These are phyloP conservation scores for Aspergillus nanangensis DNA, from an alignment of 495 filamentous ascomycete species.

Conservation along the genomic window DNA sequence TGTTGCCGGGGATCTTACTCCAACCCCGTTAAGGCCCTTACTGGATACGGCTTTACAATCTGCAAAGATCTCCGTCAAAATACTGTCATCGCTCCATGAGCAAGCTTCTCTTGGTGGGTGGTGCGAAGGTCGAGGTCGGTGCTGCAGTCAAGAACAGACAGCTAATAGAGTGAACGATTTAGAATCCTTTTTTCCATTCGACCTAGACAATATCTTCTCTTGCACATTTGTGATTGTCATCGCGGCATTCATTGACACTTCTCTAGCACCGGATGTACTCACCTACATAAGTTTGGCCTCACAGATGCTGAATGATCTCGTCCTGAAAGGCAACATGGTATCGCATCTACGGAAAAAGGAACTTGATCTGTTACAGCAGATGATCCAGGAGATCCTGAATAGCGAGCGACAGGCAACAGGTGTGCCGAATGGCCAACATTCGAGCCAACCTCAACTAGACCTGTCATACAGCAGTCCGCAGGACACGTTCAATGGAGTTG, in stretches of 20 bases:
- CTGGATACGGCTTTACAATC: background rate
- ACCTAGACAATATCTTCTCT: conserved; percentile 1
- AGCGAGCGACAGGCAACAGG: background rate
- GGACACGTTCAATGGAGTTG: too few relatives aligned
- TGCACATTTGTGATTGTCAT: conserved; percentile 5
- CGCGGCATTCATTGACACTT: conserved; percentile 5
- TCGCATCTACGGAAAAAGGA: background rate
- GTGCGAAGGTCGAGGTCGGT: too few relatives aligned
- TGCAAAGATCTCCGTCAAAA: background rate
- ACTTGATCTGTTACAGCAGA: conserved; percentile 1
- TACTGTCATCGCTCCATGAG: background rate
- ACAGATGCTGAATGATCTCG: conserved; percentile 2
- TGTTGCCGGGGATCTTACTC: background rate
- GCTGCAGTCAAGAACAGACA: too few relatives aligned
- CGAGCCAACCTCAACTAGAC: too few relatives aligned
- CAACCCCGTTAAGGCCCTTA: background rate
- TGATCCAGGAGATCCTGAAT: background rate
- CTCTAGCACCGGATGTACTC: conserved; percentile 4
- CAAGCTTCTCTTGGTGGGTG: background rate
- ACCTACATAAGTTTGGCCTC: conserved; percentile 1
- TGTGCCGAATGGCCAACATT: too few relatives aligned
- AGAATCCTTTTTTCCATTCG: conserved; percentile 1
- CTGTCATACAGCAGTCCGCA: too few relatives aligned
- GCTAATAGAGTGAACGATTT: too few relatives aligned
- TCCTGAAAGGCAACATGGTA: conserved; percentile 3